phyloP scores from a whole-genome alignment of 352 stramenopile species.

The Pythium sp. region DNA sequence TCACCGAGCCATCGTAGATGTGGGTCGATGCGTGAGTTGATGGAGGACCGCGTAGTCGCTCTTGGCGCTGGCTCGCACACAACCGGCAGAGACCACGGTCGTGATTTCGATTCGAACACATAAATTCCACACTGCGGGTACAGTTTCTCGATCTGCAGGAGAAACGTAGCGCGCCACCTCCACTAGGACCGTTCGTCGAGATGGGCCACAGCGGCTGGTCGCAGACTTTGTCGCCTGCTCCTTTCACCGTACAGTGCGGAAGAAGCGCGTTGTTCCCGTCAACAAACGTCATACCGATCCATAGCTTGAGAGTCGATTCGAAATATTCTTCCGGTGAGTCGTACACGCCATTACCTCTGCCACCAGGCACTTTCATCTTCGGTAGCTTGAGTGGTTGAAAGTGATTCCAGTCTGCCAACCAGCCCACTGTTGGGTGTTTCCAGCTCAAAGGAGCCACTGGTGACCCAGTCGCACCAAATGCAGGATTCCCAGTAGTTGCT shows the following conservation, averaged over 20 bases:
- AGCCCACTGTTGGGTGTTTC: slow-evolving; percentile 65
- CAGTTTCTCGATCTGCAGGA: slow-evolving; percentile 58
- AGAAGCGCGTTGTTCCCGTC: slow-evolving; percentile 83
- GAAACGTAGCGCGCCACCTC: slow-evolving; percentile 17
- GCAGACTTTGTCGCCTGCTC: slow-evolving; percentile 48
- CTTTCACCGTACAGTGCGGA: slow-evolving; percentile 60
- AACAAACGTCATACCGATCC: slow-evolving; percentile 87
- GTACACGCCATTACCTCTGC: slow-evolving; percentile 57
- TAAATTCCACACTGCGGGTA: slow-evolving; percentile 41
- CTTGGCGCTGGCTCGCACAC: slow-evolving; percentile 50
- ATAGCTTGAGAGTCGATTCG: slow-evolving; percentile 63
- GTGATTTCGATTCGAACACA: slow-evolving; percentile 60
- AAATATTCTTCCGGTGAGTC: slow-evolving; percentile 79
- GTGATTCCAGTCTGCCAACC: slow-evolving; percentile 61
- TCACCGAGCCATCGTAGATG: slow-evolving; percentile 71
- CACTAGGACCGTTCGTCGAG: slow-evolving; percentile 1
- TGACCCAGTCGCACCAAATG: neutral
- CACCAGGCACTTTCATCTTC: slow-evolving; percentile 59
- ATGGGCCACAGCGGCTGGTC: slow-evolving; percentile 71
- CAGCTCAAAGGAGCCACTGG: slow-evolving; percentile 30
- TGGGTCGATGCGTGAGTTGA: slow-evolving; percentile 69
- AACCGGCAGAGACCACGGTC: slow-evolving; percentile 54
- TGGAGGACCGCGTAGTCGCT: slow-evolving; percentile 49
- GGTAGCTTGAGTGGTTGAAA: slow-evolving; percentile 74
- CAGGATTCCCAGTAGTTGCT: neutral